Conservation (phyloP, 169 alveolate genomes). For the Toxoplasma gondii region DNA sequence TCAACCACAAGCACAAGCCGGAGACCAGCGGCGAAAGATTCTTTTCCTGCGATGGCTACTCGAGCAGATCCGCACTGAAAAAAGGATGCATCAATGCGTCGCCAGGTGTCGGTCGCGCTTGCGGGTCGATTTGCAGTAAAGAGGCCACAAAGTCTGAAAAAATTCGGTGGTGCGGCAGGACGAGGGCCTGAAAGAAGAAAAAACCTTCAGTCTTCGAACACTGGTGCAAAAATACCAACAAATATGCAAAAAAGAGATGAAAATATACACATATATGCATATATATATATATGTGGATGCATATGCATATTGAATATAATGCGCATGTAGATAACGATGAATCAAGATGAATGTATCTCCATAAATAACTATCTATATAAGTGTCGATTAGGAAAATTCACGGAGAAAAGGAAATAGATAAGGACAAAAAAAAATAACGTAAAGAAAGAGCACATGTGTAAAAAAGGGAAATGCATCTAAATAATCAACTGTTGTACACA, state of each 20-base stretch:
- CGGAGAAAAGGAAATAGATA: not conserved
- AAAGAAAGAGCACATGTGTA: not conserved
- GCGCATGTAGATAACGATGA: not conserved
- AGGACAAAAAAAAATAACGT: not conserved
- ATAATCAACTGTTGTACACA: not conserved
- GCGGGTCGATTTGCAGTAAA: constrained; percentile 84
- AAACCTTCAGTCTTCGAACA: not conserved
- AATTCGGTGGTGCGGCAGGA: constrained; percentile 80
- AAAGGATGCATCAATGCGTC: constrained; percentile 88
- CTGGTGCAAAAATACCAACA: not conserved
- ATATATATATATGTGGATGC: not conserved
- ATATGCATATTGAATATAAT: not conserved
- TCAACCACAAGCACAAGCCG: not conserved
- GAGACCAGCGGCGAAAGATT: no score
- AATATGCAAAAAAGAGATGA: not conserved
- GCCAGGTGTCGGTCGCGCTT: constrained; percentile 85
- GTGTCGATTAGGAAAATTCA: not conserved
- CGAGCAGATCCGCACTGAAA: constrained; percentile 42
- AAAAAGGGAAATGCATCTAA: not conserved
- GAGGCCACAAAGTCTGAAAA: constrained; percentile 86
- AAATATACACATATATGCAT: not conserved
- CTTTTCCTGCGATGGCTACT: not conserved
- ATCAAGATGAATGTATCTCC: no score
- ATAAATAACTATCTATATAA: no score
- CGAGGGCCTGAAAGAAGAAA: constrained; percentile 71